phyloP scores from a whole-genome alignment of 2,329 filamentous ascomycete species.

The Talaromyces sp. region DNA sequence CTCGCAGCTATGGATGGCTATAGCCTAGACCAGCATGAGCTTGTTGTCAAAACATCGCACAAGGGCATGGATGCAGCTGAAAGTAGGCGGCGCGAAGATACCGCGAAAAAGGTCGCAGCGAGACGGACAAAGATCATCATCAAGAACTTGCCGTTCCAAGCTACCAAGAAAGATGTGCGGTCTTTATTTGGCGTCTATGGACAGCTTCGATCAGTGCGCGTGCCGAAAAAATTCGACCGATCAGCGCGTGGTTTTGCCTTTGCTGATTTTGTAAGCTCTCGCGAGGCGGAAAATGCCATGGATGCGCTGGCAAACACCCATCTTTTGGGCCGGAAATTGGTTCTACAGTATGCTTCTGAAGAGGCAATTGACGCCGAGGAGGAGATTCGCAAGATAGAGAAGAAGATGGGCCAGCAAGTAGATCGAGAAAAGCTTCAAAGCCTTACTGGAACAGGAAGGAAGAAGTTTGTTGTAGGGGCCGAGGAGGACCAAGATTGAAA shows the following conservation, averaged over 20 bases:
- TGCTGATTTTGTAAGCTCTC: constrained; percentile 86
- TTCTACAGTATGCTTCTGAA: constrained; percentile 85
- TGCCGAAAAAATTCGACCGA: constrained; percentile 92
- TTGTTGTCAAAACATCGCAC: constrained; percentile 82
- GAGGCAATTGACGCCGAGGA: constrained; percentile 89
- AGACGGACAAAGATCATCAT: constrained; percentile 89
- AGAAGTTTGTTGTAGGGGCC: constrained; percentile 79
- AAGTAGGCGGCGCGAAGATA: constrained; percentile 76
- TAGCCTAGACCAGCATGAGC: constrained; percentile 77
- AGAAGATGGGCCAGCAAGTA: constrained; percentile 85
- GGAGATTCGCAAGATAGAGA: constrained; percentile 94
- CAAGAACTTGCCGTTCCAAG: constrained; percentile 97
- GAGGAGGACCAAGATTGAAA: constrained; percentile 54
- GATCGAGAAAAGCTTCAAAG: constrained; percentile 88
- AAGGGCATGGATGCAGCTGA: constrained; percentile 82
- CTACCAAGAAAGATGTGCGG: constrained; percentile 85
- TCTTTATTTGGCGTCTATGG: constrained; percentile 84
- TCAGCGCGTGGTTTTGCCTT: constrained; percentile 91
- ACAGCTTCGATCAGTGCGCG: constrained; percentile 82
- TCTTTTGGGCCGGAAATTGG: constrained; percentile 80
- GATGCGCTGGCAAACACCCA: constrained; percentile 89
- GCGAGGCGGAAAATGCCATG: constrained; percentile 87
- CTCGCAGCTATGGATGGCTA: constrained; percentile 82
- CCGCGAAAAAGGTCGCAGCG: constrained; percentile 70
- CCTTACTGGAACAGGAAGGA: constrained; percentile 73